phyloP scores from a whole-genome alignment of 129 eudicot genomes.

The Arctium minus region DNA sequence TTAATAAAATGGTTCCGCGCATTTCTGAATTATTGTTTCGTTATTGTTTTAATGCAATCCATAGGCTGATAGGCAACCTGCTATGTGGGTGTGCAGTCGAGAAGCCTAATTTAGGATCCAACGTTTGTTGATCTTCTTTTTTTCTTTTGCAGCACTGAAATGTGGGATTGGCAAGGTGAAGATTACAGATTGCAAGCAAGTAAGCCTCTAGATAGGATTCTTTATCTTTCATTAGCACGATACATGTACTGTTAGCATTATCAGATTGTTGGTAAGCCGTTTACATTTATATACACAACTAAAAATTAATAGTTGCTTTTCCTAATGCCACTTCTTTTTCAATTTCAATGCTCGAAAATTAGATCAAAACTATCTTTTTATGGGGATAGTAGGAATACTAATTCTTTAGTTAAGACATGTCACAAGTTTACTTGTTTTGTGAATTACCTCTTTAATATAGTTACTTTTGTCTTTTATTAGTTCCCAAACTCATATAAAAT shows the following conservation, averaged over 20 bases:
- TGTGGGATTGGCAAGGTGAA: slow-evolving; percentile 72
- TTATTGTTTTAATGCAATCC: background rate
- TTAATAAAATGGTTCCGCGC: background rate
- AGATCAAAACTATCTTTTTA: too few species aligned
- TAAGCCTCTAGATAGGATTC: slow-evolving; percentile 25
- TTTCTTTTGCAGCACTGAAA: slow-evolving; percentile 40
- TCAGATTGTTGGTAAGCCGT: background rate
- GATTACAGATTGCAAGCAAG: slow-evolving; percentile 50
- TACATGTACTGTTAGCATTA: background rate
- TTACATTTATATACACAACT: background rate
- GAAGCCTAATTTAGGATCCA: background rate
- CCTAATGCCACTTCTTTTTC: too few species aligned
- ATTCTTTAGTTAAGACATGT: too few species aligned
- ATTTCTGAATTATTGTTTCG: background rate
- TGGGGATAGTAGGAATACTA: too few species aligned
- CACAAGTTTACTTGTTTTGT: too few species aligned
- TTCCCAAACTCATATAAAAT: too few species aligned
- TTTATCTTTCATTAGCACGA: background rate
- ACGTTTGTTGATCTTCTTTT: slow-evolving; percentile 8
- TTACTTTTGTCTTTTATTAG: too few species aligned
- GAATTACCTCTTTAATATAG: too few species aligned
- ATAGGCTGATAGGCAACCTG: background rate
- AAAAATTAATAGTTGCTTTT: too few species aligned
- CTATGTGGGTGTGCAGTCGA: background rate
- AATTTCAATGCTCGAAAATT: too few species aligned